Base-by-base conservation (phyloP, 257 asterid species). In the Jasminum sambac region DNA sequence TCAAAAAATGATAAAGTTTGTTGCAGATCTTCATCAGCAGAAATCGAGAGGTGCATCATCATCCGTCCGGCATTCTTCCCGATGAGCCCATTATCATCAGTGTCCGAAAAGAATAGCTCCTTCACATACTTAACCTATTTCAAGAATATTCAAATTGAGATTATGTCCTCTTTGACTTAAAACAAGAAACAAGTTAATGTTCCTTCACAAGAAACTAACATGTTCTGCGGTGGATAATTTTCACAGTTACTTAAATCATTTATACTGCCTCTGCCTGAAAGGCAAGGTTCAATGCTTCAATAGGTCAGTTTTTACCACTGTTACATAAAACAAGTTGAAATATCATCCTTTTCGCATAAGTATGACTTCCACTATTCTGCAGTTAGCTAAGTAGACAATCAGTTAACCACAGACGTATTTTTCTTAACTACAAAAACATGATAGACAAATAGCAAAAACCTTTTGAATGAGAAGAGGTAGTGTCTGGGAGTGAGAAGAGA, bases 1-100 rank as follows among this genome's bases (percentile, higher is more conserved):
- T 94, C 93, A 74, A 94, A 88, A 78, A 87, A 91, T 17, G 99
- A 92, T 66, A 94, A 82, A 7, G 99, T 94, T 77, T 86, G 96
- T 80, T 94, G 99, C 82, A 94, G 70, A 73, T 90, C 97, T 40
- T 94, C 99, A 58, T 89, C 99, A 4, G 87, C 84, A 36, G 90
- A 78, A 76, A 89, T 81, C 38, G 96, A 91, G 42, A 94, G 80
- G 72, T 82, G 84, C 38, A 80, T 80, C 97, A 94, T 91, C 99
- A 94, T 89, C 0, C 89, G 79, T 74, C 84, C 81, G 73, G 97
- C 98, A 79, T 80, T 84, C 75, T 72, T 91, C 36, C 87, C 98
- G 2, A 83, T 71, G 58, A 75, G 42, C 43, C 81, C 88, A 65
- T 67, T 61, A 77, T 81, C 90, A 72, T 83, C 83, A 66, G 91